Evolutionary conservation across 75 land plant species (phyloP).

Genomic region (Selaginella tamariscina): DNA sequence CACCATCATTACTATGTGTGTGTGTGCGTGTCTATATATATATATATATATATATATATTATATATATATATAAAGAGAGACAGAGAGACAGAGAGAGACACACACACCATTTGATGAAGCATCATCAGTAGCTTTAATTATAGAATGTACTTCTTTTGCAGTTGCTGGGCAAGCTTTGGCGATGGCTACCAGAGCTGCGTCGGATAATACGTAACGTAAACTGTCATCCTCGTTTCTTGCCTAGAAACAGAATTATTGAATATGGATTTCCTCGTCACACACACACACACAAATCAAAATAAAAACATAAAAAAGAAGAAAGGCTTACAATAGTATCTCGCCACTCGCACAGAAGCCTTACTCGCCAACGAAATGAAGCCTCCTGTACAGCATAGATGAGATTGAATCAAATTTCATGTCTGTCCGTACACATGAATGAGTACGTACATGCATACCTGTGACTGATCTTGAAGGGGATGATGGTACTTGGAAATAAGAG

Average conservation of each 20-base stretch:
- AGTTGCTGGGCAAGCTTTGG: slow-evolving; percentile 31
- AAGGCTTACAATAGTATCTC: slow-evolving; percentile 76
- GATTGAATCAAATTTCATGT: background rate
- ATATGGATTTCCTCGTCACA: no score
- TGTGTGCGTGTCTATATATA: no score
- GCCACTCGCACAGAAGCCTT: slow-evolving; percentile 58
- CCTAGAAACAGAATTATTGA: slow-evolving; percentile 42
- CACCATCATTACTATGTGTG: no score
- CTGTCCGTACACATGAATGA: background rate
- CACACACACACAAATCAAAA: background rate
- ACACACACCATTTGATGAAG: background rate
- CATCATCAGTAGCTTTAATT: background rate
- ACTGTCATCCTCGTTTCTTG: slow-evolving; percentile 87
- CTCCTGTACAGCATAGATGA: background rate
- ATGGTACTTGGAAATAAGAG: slow-evolving; percentile 19
- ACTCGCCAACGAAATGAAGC: slow-evolving; percentile 37
- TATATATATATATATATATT: no score
- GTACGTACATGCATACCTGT: background rate
- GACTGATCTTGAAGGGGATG: background rate
- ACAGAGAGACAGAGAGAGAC: no score
- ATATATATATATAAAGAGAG: no score
- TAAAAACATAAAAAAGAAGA: background rate
- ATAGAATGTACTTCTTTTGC: background rate
- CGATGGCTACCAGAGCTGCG: slow-evolving; percentile 59
- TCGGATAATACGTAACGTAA: slow-evolving; percentile 79